These are phyloP conservation scores for Physcia stellaris DNA, from an alignment of 495 filamentous ascomycete genomes.

Conservation along the genomic window DNA sequence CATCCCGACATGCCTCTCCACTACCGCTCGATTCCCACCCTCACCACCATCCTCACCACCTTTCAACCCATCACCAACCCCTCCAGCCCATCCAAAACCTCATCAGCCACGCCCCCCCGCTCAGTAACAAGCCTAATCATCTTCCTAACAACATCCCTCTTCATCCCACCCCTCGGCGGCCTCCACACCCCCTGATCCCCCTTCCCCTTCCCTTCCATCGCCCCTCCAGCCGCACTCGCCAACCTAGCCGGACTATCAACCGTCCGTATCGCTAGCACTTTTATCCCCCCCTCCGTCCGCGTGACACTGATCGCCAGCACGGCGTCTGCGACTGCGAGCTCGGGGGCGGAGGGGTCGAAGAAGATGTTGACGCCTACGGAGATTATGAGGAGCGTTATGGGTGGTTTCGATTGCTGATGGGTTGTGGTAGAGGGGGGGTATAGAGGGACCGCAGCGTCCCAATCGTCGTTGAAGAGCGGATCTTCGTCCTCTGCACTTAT, in stretches of 20 bases:
- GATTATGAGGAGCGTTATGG: slow-evolving; percentile 81
- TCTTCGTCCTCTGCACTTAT: slow-evolving; percentile 85
- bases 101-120: slow-evolving; percentile 65
- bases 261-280: slow-evolving; percentile 48
- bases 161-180: slow-evolving; percentile 60
- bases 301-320: slow-evolving; percentile 68
- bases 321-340: slow-evolving; percentile 81
- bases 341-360: slow-evolving; percentile 82
- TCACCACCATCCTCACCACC: background rate
- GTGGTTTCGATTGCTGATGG: slow-evolving; percentile 37
- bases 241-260: slow-evolving; percentile 60
- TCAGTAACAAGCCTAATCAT: slow-evolving; percentile 55
- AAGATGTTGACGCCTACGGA: slow-evolving; percentile 77
- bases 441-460: slow-evolving; percentile 65
- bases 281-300: slow-evolving; percentile 23
- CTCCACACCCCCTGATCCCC: slow-evolving; percentile 56
- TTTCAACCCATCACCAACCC: slow-evolving; percentile 34
- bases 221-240: slow-evolving; percentile 40
- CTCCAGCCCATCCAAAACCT: slow-evolving; percentile 69
- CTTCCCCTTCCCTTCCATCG: slow-evolving; percentile 21
- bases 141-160: slow-evolving; percentile 47
- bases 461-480: slow-evolving; percentile 96
- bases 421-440: slow-evolving; percentile 41
- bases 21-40: too few relatives aligned
- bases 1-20: too few relatives aligned